Base-by-base conservation (phyloP, 306 rosid genomes). In the Vachellia pachyceras region DNA sequence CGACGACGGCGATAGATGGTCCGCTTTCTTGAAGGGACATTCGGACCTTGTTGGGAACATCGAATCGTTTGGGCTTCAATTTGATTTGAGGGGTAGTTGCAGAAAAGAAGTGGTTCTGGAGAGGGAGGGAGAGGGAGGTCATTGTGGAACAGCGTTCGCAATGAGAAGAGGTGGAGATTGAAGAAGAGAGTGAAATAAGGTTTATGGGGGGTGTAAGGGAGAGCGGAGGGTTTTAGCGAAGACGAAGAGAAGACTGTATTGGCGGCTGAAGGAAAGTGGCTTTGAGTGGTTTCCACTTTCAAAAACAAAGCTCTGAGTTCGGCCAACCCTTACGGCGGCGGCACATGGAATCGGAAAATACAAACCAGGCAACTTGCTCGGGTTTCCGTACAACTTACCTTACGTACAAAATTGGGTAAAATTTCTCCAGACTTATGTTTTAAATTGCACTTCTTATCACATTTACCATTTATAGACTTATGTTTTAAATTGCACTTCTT, bases 1-100 rank as follows among this genome's bases (percentile, higher is more conserved):
- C 99, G 0, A 93, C 98, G 18, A 95, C 91, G 68, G 99, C 98
- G 42, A 95, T 39, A 3, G 99, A 88, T 1, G 99, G 99, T 0
- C 80, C 99, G 77, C 40, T 80, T 39, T 95, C 96, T 13, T 76
- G 91, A 69, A 93, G 91, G 1, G 96, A 85, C 98, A 95, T 93
- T 12, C 90, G 91, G 80, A 95, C 84, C 39, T 76, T 73, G 29
- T 67, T 39, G 7, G 90, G 84, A 11, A 23, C 35, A 0, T 81
- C 33, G 42, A 74, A 29, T 1, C 42, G 76, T 3, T 50, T 76
- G 69, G 85, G 68, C 5, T 37, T 83, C 86, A 86, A 47, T 3
- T 41, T 75, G 75, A 81, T n/a, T 4, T 68, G 78, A 13, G 15
- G 69, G 42, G 75, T 47, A 11, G 80, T 20, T 60, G 66, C 10